Conservation (phyloP, 306 rosid species). For the Dalbergia cultrata region DNA sequence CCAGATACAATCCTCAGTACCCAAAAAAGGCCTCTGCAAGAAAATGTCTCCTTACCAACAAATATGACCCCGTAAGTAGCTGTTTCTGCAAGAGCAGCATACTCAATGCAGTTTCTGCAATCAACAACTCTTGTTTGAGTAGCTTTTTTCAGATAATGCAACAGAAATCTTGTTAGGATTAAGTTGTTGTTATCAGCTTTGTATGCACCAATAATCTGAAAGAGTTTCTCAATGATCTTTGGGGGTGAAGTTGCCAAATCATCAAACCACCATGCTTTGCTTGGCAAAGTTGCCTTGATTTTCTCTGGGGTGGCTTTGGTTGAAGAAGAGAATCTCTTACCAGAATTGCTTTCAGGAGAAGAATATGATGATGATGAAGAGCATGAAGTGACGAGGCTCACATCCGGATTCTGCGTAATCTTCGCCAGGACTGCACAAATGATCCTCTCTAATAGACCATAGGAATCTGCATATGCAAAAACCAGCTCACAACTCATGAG, state of each 20-base stretch:
- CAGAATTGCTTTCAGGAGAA: constrained; percentile 67
- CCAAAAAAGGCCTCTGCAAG: constrained; percentile 84
- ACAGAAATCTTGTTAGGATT: constrained; percentile 75
- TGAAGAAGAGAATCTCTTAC: constrained; percentile 62
- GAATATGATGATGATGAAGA: constrained; percentile 61
- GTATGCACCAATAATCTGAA: constrained; percentile 58
- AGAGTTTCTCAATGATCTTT: constrained; percentile 67
- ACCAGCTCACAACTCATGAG: constrained; percentile 61
- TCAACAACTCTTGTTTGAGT: constrained; percentile 52
- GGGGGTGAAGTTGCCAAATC: constrained; percentile 74
- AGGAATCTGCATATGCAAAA: constrained; percentile 63
- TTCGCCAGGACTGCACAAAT: constrained; percentile 61
- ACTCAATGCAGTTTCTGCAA: constrained; percentile 46
- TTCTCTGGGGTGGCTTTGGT: constrained; percentile 61
- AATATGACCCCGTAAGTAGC: constrained; percentile 71
- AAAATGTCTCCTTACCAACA: constrained; percentile 63
- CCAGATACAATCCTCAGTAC: constrained; percentile 71
- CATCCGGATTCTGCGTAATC: constrained; percentile 66
- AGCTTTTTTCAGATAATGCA: constrained; percentile 72
- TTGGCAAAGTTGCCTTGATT: constrained; percentile 54
- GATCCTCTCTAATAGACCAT: constrained; percentile 75
- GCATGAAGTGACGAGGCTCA: constrained; percentile 44
- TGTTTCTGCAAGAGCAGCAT: constrained; percentile 72
- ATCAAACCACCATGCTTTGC: constrained; percentile 86
- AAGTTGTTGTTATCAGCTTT: constrained; percentile 64